Evolutionary conservation across 305 asterid genomes (phyloP).

Genomic region (Rubia occidens): DNA sequence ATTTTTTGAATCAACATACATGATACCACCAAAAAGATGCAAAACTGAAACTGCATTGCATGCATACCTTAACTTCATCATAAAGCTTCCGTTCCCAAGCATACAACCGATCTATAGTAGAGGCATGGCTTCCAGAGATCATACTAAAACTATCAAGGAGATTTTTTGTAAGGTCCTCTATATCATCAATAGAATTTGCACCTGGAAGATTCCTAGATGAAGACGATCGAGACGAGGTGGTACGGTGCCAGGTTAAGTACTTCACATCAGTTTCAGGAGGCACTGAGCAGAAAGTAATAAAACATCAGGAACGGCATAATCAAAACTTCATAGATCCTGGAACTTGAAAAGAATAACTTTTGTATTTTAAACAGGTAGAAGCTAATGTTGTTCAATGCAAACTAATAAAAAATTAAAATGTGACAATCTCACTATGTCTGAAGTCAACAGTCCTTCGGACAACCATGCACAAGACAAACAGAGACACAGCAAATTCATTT

Average conservation of each 20-base stretch:
- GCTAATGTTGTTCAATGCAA: background rate
- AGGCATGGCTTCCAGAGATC: conserved; percentile 96
- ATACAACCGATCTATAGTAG: conserved; percentile 81
- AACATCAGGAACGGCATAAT: conserved; percentile 15
- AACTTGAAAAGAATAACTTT: background rate
- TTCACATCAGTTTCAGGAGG: conserved; percentile 64
- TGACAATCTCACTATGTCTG: background rate
- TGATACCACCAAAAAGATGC: background rate
- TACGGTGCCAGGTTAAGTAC: conserved; percentile 92
- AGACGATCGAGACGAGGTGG: conserved; percentile 74
- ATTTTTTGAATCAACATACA: background rate
- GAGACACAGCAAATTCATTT: background rate
- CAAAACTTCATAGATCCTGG: background rate
- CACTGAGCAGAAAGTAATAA: conserved; percentile 35
- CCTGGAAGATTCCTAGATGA: conserved; percentile 77
- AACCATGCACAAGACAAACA: background rate
- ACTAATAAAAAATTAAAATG: background rate
- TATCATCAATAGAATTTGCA: conserved; percentile 41
- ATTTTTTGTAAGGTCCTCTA: conserved; percentile 41
- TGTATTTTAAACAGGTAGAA: background rate
- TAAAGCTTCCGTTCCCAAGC: conserved; percentile 99
- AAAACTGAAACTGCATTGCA: background rate
- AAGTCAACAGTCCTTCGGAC: background rate
- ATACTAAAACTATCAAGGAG: conserved; percentile 76
- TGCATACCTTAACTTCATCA: conserved; percentile 53